phyloP scores from a whole-genome alignment of 2,329 filamentous ascomycete species.

The Thermomyces lanuginosus region DNA sequence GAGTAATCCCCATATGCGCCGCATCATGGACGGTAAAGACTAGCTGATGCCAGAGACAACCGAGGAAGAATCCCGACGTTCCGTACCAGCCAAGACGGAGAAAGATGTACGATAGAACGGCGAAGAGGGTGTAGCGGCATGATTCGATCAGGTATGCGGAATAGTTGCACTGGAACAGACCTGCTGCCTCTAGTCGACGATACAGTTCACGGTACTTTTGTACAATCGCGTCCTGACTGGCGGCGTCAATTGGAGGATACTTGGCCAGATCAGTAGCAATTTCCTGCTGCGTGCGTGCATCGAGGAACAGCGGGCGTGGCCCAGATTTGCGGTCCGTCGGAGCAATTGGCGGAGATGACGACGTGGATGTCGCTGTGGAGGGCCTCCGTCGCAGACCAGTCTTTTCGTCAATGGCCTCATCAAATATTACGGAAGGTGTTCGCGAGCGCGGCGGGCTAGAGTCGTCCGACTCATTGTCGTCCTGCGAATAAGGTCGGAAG shows the following conservation, averaged over 20 bases:
- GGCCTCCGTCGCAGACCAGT: constrained; percentile 22
- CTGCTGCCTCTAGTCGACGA: constrained; percentile 52
- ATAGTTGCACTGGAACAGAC: constrained; percentile 75
- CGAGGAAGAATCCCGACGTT: constrained; percentile 57
- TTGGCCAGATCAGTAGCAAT: constrained; percentile 59
- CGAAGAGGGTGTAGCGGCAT: constrained; percentile 54
- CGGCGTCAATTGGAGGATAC: constrained; percentile 61
- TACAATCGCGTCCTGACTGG: constrained; percentile 60
- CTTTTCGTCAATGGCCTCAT: constrained; percentile 30
- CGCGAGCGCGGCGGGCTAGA: constrained; percentile 41
- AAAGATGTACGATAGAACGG: constrained; percentile 43
- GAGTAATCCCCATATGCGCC: constrained; percentile 93
- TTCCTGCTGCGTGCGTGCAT: constrained; percentile 56
- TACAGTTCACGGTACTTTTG: constrained; percentile 68
- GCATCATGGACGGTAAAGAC: constrained; percentile 91
- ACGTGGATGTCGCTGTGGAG: constrained; percentile 12
- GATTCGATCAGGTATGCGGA: constrained; percentile 59
- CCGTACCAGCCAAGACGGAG: constrained; percentile 50
- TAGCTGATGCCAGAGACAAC: constrained; percentile 82
- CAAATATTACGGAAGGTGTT: constrained; percentile 43
- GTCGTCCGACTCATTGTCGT: constrained; percentile 25
- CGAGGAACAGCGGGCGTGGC: constrained; percentile 45
- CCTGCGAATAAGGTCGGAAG: constrained; percentile 47
- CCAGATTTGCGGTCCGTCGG: constrained; percentile 13
- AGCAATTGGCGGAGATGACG: constrained; percentile 14